Conservation (phyloP, 2,329 filamentous ascomycete genomes). For the Aurifilum marmelostoma region DNA sequence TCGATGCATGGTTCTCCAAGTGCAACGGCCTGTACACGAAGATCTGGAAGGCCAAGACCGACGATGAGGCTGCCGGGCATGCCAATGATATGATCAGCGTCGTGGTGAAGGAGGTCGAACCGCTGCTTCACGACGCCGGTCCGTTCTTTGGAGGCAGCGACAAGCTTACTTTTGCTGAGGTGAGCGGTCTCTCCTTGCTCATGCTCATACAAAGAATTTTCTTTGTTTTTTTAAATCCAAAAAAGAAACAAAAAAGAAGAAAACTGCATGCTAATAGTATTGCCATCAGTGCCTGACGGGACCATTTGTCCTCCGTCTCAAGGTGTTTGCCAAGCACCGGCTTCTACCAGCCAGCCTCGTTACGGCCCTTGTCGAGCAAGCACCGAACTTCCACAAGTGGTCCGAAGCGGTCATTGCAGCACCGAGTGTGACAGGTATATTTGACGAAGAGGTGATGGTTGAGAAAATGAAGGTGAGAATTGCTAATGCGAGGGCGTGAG, state of each 20-base stretch:
- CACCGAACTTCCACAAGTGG: conserved; percentile 74
- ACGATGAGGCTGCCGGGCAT: conserved; percentile 54
- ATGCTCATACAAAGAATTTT: not conserved
- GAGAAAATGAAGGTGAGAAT: conserved; percentile 46
- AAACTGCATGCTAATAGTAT: not conserved
- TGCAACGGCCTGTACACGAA: conserved; percentile 53
- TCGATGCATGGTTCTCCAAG: conserved; percentile 70
- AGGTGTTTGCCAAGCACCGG: conserved; percentile 48
- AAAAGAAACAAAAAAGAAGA: no score
- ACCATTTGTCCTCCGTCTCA: conserved; percentile 33
- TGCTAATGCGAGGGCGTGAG: conserved; percentile 33
- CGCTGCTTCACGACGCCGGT: conserved; percentile 58
- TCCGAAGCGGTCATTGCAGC: conserved; percentile 61
- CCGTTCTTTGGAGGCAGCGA: conserved; percentile 69
- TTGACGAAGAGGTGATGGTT: conserved; percentile 54
- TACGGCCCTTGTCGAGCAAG: conserved; percentile 50
- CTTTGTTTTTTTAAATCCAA: no score
- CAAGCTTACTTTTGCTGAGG: conserved; percentile 74
- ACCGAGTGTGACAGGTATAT: conserved; percentile 68
- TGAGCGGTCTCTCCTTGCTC: conserved; percentile 39
- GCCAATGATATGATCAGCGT: conserved; percentile 56
- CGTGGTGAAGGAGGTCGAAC: conserved; percentile 73
- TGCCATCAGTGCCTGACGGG: conserved; percentile 33
- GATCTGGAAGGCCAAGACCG: conserved; percentile 49
- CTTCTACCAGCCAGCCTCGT: conserved; percentile 55